phyloP scores from a whole-genome alignment of 2,329 filamentous ascomycete genomes.

The Thelonectria blattea region DNA sequence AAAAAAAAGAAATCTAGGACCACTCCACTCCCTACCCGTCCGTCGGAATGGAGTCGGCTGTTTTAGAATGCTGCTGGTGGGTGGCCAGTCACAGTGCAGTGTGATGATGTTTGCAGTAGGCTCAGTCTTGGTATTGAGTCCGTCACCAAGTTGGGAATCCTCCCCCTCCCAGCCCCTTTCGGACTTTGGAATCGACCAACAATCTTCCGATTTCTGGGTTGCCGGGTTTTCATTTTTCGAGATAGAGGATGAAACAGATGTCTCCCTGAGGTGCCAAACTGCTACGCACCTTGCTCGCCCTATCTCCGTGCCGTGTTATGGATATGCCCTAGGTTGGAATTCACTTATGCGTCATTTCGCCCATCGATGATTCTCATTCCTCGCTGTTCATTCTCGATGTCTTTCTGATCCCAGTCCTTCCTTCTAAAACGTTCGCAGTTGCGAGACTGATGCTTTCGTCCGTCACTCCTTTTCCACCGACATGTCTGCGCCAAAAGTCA shows the following conservation, averaged over 20 bases:
- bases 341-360: background rate
- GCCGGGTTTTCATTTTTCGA: background rate
- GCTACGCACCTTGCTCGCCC: background rate
- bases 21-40: background rate
- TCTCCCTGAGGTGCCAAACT: background rate
- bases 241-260: background rate
- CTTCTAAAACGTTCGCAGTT: too few species aligned
- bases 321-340: background rate
- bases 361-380: background rate
- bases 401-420: too few species aligned
- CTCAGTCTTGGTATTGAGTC: background rate
- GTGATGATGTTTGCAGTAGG: background rate
- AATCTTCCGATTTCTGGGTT: background rate
- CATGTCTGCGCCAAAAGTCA: slow-evolving; percentile 36
- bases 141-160: background rate
- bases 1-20: background rate
- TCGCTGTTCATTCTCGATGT: too few species aligned
- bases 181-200: background rate
- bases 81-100: background rate
- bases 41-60: background rate
- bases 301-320: background rate
- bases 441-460: background rate
- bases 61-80: background rate
- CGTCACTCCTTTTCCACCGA: background rate
- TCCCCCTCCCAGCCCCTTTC: background rate